Evolutionary conservation across 768 basidiomycete species (phyloP), one percentile per base, ranked within the genome.

Genomic region (Boletellus emodensis): DNA sequence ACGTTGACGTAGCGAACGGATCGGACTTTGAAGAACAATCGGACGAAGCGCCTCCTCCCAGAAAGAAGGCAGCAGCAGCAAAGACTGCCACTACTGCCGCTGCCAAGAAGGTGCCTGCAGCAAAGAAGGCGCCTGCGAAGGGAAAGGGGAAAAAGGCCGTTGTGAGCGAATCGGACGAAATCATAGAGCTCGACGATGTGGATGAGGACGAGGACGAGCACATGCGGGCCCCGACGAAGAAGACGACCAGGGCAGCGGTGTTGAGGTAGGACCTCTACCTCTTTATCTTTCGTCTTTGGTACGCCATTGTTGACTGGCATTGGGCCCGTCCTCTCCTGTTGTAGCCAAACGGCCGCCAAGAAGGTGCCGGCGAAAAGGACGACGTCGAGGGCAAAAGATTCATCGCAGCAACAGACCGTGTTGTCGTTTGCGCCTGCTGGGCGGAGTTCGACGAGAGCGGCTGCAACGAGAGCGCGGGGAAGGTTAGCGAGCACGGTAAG

Each of bases 381-480:
- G 9, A 57, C 74, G 36, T 32, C 72, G 42, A 61, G 56, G 46
- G 41, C 69, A 8, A 80, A 61, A 44, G 32, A 6, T 24, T 40
- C 58, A 1, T 49, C 67, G 5, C 63, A 75, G 6, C 65, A 76
- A 63, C 52, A 75, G 1, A 84, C 81, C 38, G 24, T 26, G 24
- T 65, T 90, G 47, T 78, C 69, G 33, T 90, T 90, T 54, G 78
- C 82, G 0, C 82, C 87, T 10, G 73, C 76, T 28, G 78, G 78
- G 7, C 71, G 83, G 8, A 65, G 58, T 32, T 77, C 82, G 14
- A 80, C 82, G 1, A 69, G 88, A 46, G 77, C 85, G 0, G 88
- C 89, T 13, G 88, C 89, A 7, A 74, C 81, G 15, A 82, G 74
- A 58, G 85, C 89, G 10, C 80, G 75, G 59, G 77, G 78, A 38